Base-by-base conservation (phyloP, 2,329 filamentous ascomycete species). In the Fusarium sp. region DNA sequence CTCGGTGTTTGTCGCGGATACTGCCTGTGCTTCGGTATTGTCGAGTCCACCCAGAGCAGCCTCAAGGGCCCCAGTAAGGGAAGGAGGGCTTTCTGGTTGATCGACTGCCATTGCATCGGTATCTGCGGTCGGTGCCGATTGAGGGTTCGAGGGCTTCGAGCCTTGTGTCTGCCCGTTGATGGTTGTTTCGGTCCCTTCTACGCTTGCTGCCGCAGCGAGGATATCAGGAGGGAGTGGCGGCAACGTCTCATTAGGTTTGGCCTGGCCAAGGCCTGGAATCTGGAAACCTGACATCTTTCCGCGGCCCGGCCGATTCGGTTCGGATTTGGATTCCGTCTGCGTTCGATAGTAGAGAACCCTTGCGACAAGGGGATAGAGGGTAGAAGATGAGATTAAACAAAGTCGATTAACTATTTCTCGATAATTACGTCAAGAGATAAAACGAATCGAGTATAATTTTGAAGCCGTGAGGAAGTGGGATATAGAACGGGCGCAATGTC, bases 211-310 rank as follows among this genome's bases (percentile, higher is more conserved):
- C 7, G 77, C 76, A n/a, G 67, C 70, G 31, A 75, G 62, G 12
- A 78, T 34, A 12, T 82, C 80, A 18, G 77, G 37, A 3, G 79
- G 76, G 0, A 83, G 73, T 12, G 82, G 82, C 2, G 82, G 82
- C 3, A 84, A 71, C 3, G 73, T 77, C 56, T 84, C 82, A 57
- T 83, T 82, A 6, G 81, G 81, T 66, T 81, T 82, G 52, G 82
- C 82, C 64, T 83, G 80, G 11, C 82, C 82, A 15, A 84, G 74
- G 56, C 82, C 82, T 31, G 82, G 82, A 36, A 84, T 84, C 60
- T 82, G 80, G 36, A 84, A 83, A 57, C 80, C 80, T 28, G 82
- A 79, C 82, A 83, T 84, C 8, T 44, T 64, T 41, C 18, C 13
- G 44, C 13, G 34, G 18, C 27, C 4, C 39, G 11, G 55, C 39